Conservation (phyloP, 495 filamentous ascomycete genomes). For the Penicillium macrosclerotiorum region DNA sequence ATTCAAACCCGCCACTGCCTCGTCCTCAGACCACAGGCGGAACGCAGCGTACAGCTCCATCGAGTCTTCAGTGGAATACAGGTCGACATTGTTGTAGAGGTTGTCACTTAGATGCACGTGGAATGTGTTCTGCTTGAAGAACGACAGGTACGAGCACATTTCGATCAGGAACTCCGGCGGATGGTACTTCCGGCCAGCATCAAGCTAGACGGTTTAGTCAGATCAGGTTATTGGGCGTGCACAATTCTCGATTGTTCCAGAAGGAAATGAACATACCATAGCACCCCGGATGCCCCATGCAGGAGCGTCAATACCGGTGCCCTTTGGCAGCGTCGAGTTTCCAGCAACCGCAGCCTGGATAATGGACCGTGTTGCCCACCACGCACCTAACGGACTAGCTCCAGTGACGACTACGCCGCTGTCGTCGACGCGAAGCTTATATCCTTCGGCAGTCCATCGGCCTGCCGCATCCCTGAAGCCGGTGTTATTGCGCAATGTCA, state of each 20-base stretch:
- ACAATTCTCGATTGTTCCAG: no score
- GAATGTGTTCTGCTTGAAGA: conserved; percentile 55
- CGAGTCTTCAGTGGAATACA: conserved; percentile 34
- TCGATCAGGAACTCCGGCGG: conserved; percentile 50
- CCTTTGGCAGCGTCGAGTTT: conserved; percentile 31
- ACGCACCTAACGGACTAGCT: conserved; percentile 49
- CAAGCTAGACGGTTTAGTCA: conserved; percentile 25
- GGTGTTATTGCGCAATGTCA: conserved; percentile 41
- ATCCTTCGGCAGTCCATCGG: conserved; percentile 44
- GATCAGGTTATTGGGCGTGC: no score
- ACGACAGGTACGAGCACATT: conserved; percentile 51
- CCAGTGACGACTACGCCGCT: conserved; percentile 43
- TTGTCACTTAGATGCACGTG: conserved; percentile 55
- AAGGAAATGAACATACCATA: conserved; percentile 25
- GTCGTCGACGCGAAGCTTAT: conserved; percentile 36
- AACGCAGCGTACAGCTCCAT: conserved; percentile 46
- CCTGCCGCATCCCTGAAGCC: conserved; percentile 42
- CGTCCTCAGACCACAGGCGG: conserved; percentile 33
- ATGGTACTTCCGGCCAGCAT: conserved; percentile 50
- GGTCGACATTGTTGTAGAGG: conserved; percentile 40
- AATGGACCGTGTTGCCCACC: conserved; percentile 52
- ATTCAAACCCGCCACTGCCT: conserved; percentile 41
- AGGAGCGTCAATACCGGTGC: conserved; percentile 40
- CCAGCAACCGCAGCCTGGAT: conserved; percentile 44
- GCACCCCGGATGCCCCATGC: conserved; percentile 49